Percentiles rank a stretch among this genome's conserved stretches.
Conservation (phyloP, 768 basidiomycete genomes). For the Pulveroboletus sp. region DNA sequence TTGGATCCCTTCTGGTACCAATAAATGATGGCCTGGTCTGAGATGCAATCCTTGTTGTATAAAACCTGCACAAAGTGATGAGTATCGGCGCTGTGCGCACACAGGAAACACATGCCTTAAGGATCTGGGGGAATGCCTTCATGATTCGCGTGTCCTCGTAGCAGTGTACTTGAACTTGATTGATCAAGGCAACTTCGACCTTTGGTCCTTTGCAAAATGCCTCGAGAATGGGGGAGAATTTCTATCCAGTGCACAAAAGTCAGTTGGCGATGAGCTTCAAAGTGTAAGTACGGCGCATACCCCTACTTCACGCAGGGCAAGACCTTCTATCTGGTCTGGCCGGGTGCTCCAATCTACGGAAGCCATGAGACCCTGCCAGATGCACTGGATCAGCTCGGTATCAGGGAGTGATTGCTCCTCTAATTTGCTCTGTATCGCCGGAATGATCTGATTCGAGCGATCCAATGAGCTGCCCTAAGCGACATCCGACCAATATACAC, state of each 20-base stretch:
- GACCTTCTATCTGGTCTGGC: constrained; percentile 86
- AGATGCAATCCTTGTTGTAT: constrained; percentile 94
- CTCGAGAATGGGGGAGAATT: constrained; percentile 80
- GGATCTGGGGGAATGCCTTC: constrained; percentile 90
- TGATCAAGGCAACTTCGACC: constrained; percentile 91
- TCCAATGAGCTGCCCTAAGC: constrained; percentile 4
- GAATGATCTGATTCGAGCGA: constrained; percentile 55
- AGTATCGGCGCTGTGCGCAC: background rate
- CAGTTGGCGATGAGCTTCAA: background rate
- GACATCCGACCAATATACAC: constrained; percentile 18
- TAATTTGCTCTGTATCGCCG: constrained; percentile 64
- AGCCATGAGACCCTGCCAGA: constrained; percentile 90
- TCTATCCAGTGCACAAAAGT: constrained; percentile 40
- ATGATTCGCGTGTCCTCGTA: constrained; percentile 96
- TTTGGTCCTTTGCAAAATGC: constrained; percentile 86
- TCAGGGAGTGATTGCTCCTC: constrained; percentile 83
- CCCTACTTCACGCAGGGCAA: constrained; percentile 82
- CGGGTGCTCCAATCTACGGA: constrained; percentile 86
- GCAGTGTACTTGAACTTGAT: constrained; percentile 91
- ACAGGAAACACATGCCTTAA: constrained; percentile 56
- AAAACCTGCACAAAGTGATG: constrained; percentile 56
- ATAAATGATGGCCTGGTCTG: constrained; percentile 95
- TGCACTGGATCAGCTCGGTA: constrained; percentile 76
- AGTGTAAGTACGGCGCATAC: constrained; percentile 41
- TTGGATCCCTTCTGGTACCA: constrained; percentile 98